Conservation (phyloP, 2,329 filamentous ascomycete genomes). For the Claviceps africana region DNA sequence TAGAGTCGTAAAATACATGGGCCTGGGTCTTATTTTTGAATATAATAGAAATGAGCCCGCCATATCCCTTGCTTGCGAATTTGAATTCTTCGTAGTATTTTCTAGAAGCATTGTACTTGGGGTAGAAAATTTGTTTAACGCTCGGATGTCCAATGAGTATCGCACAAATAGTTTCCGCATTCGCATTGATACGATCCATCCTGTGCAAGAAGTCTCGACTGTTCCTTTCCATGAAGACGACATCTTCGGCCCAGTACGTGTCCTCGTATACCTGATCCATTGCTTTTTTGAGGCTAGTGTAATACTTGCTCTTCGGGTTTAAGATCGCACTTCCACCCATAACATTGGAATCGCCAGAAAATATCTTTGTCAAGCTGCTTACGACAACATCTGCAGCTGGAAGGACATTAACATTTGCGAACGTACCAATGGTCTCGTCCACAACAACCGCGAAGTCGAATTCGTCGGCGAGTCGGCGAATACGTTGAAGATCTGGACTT, state of each 20-base stretch:
- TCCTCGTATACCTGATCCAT: constrained; percentile 62
- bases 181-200: constrained; percentile 71
- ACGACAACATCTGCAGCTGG: constrained; percentile 83
- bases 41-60: constrained; percentile 73
- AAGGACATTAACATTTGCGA: constrained; percentile 88
- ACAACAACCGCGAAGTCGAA: constrained; percentile 85
- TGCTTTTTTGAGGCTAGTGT: constrained; percentile 51
- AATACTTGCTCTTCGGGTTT: constrained; percentile 55
- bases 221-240: constrained; percentile 89
- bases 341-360: constrained; percentile 94
- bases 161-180: constrained; percentile 70
- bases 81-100: constrained; percentile 67
- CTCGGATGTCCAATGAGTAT: constrained; percentile 45
- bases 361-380: constrained; percentile 91
- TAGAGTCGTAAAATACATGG: constrained; percentile 66
- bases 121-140: constrained; percentile 76
- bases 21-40: constrained; percentile 60
- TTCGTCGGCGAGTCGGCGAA: constrained; percentile 62
- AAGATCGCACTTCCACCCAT: constrained; percentile 73
- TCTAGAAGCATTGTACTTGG: constrained; percentile 58
- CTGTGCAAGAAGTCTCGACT: constrained; percentile 79
- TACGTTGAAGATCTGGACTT: constrained; percentile 72
- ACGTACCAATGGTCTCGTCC: constrained; percentile 93
- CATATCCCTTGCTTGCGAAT: constrained; percentile 66
- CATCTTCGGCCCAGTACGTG: constrained; percentile 87